phyloP scores from a whole-genome alignment of 345 rosid genomes.

The Cardamine chenopodiifolia region DNA sequence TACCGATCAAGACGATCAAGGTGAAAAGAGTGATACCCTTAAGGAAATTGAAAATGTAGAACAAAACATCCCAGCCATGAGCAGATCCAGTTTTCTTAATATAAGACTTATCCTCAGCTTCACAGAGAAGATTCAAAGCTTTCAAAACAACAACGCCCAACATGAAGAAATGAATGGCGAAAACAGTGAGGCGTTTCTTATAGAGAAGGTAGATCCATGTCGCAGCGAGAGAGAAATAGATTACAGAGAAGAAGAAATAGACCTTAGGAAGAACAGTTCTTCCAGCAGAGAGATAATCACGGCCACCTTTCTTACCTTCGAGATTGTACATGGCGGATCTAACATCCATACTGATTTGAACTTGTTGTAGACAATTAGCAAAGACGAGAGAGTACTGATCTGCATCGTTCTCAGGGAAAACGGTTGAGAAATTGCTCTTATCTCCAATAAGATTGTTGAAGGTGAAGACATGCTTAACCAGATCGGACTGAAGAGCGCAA shows the following conservation, averaged over 20 bases:
- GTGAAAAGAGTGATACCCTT: constrained; percentile 90
- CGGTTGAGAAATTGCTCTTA: constrained; percentile 29
- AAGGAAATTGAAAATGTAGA: constrained; percentile 88
- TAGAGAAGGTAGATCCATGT: constrained; percentile 75
- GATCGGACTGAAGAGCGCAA: constrained; percentile 73
- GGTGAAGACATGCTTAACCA: constrained; percentile 62
- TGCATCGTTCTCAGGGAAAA: constrained; percentile 52
- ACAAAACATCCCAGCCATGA: constrained; percentile 95
- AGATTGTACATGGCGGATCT: constrained; percentile 86
- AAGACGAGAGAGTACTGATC: constrained; percentile 82
- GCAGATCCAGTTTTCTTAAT: constrained; percentile 92
- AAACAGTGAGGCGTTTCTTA: constrained; percentile 75
- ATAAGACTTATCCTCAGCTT: constrained; percentile 89
- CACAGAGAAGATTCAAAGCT: constrained; percentile 70
- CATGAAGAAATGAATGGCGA: constrained; percentile 90
- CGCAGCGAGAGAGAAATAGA: constrained; percentile 66
- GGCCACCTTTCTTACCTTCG: constrained; percentile 55
- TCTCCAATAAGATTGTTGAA: constrained; percentile 56
- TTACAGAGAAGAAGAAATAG: constrained; percentile 68
- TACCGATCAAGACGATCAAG: constrained; percentile 87
- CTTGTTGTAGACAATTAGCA: constrained; percentile 74
- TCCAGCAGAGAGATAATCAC: constrained; percentile 92
- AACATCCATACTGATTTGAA: constrained; percentile 76
- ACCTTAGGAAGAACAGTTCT: constrained; percentile 77
- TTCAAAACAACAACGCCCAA: constrained; percentile 76